Percentiles rank a stretch among this genome's conserved stretches.
Evolutionary conservation across 495 filamentous ascomycete genomes (phyloP).

Genomic region (Aspergillus carlsbadensis): DNA sequence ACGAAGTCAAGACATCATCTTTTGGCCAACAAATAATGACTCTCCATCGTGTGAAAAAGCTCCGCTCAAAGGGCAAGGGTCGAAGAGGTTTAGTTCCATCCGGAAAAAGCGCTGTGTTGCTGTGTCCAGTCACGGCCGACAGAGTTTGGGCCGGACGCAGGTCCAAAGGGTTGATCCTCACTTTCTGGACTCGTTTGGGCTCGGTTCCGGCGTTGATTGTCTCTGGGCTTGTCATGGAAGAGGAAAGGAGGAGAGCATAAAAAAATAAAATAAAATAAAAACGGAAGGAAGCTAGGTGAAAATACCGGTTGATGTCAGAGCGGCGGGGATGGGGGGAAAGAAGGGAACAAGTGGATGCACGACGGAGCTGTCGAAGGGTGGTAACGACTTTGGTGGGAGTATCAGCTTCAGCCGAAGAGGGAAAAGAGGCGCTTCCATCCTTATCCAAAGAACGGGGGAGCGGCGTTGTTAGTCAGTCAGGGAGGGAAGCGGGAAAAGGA

Average conservation of each 20-base stretch:
- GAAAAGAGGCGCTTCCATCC: constrained; percentile 9
- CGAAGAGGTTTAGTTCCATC: constrained; percentile 28
- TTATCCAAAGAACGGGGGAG: constrained; percentile 12
- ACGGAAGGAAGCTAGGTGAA: constrained; percentile 9
- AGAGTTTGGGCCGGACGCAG: constrained; percentile 50
- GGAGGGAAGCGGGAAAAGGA: constrained; percentile 12
- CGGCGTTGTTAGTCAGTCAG: neutral
- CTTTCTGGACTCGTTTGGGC: constrained; percentile 40
- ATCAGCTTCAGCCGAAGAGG: constrained; percentile 12
- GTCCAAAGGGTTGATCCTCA: constrained; percentile 49
- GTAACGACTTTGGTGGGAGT: constrained; percentile 12
- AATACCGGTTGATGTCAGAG: constrained; percentile 49
- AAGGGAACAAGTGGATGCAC: constrained; percentile 44
- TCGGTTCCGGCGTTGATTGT: constrained; percentile 35
- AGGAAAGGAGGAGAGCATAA: constrained; percentile 12
- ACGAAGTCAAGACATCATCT: constrained; percentile 49
- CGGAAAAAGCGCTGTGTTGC: constrained; percentile 32
- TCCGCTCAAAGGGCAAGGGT: constrained; percentile 29
- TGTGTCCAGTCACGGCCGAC: constrained; percentile 35
- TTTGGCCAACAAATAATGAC: constrained; percentile 29
- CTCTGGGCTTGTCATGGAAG: constrained; percentile 32
- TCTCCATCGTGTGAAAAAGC: constrained; percentile 28
- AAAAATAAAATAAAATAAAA: neutral
- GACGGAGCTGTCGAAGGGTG: constrained; percentile 26
- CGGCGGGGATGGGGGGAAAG: constrained; percentile 26